Percentiles rank a stretch among this genome's conserved stretches.
phyloP scores from a whole-genome alignment of 2,329 filamentous ascomycete species.

The Fusarium nematophilum region DNA sequence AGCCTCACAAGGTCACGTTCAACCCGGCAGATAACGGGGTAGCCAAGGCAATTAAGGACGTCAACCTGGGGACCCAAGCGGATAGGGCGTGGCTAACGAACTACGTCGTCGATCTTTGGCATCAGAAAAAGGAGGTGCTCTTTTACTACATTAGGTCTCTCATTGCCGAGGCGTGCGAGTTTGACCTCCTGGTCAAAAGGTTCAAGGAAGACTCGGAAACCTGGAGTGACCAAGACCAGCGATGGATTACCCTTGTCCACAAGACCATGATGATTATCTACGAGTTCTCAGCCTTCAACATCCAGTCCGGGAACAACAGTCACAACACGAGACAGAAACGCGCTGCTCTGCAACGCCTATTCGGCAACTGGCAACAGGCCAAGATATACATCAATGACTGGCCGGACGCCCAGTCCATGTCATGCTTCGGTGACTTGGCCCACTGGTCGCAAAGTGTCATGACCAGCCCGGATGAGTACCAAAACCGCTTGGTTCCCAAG shows the following conservation, averaged over 20 bases:
- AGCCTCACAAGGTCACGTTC: conserved; percentile 35
- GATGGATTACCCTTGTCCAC: neutral
- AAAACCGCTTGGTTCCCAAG: conserved; percentile 26
- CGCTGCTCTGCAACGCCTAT: neutral
- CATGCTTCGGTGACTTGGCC: neutral
- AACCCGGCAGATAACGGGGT: conserved; percentile 12
- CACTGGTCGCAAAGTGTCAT: neutral
- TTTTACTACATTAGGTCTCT: conserved; percentile 31
- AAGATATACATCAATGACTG: neutral
- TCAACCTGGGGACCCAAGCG: neutral
- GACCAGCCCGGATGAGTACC: neutral
- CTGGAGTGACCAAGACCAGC: conserved; percentile 6
- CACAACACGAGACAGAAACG: neutral
- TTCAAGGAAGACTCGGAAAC: conserved; percentile 13
- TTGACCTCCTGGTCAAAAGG: conserved; percentile 24
- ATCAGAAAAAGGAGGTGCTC: conserved; percentile 10
- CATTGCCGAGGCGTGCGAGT: conserved; percentile 28
- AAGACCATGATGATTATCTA: conserved; percentile 21
- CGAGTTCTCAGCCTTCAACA: conserved; percentile 16
- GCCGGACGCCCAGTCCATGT: conserved; percentile 16
- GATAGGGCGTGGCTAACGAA: conserved; percentile 12
- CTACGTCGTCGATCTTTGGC: neutral
- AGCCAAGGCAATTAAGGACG: neutral
- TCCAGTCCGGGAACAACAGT: neutral
- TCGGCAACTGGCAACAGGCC: neutral